phyloP scores from a whole-genome alignment of 768 basidiomycete species.

The Leucosporidium yakuticum region DNA sequence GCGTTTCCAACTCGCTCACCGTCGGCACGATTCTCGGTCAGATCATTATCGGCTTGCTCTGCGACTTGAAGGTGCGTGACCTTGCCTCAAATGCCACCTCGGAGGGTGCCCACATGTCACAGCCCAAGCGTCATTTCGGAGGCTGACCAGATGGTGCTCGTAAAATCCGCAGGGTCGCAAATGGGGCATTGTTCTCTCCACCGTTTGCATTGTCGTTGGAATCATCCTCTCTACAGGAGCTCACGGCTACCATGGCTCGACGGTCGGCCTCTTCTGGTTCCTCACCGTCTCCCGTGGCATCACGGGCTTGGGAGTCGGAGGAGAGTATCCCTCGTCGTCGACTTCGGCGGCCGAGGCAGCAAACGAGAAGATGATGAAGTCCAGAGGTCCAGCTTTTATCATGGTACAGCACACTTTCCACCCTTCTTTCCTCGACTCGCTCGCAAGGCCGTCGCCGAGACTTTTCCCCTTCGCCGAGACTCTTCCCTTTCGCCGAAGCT shows the following conservation, averaged over 20 bases:
- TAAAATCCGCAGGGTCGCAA: slow-evolving; percentile 52
- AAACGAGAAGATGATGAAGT: slow-evolving; percentile 59
- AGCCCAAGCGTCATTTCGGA: too few species aligned
- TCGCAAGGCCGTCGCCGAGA: too few species aligned
- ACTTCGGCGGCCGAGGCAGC: slow-evolving; percentile 66
- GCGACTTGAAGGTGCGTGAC: slow-evolving; percentile 51
- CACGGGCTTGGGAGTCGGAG: slow-evolving; percentile 21
- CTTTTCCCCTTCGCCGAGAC: too few species aligned
- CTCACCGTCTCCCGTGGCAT: slow-evolving; percentile 65
- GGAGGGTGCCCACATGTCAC: too few species aligned
- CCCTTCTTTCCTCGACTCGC: too few species aligned
- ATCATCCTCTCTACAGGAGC: slow-evolving; percentile 64
- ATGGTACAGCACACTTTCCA: slow-evolving; percentile 55
- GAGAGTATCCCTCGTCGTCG: slow-evolving; percentile 64
- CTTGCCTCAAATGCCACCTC: too few species aligned
- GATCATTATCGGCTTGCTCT: slow-evolving; percentile 53
- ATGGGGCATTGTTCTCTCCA: slow-evolving; percentile 64
- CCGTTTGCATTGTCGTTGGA: slow-evolving; percentile 62
- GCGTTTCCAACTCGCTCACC: slow-evolving; percentile 64
- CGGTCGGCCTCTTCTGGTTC: slow-evolving; percentile 64
- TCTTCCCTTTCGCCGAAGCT: too few species aligned
- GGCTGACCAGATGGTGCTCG: too few species aligned
- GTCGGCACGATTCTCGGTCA: slow-evolving; percentile 55
- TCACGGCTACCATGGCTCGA: slow-evolving; percentile 56
- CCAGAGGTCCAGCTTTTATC: slow-evolving; percentile 65